Conservation (phyloP, 106 monocot species). For the Amphibolis antarctica region DNA sequence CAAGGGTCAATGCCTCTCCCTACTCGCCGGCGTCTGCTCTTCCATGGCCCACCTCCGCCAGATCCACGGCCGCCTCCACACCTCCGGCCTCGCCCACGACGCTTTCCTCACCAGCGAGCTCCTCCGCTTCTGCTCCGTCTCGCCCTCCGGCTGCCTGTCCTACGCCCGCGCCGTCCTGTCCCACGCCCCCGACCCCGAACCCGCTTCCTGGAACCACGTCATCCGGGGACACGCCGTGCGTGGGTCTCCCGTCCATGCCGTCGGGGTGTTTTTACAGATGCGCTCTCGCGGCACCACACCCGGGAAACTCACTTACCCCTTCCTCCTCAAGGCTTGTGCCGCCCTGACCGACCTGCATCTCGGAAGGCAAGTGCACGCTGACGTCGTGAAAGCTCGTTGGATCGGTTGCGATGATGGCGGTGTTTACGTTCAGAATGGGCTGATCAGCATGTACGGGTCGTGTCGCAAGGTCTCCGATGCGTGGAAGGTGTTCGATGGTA, state of each 20-base stretch:
- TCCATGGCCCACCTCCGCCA: constrained; percentile 33
- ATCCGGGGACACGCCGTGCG: constrained; percentile 32
- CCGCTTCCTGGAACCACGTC: constrained; percentile 52
- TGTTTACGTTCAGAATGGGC: constrained; percentile 50
- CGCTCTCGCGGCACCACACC: constrained; percentile 20
- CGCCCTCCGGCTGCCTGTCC: constrained; percentile 19
- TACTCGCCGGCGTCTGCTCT: constrained; percentile 23
- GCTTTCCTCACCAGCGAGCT: constrained; percentile 34
- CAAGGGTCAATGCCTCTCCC: constrained; percentile 34
- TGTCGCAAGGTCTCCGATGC: constrained; percentile 24
- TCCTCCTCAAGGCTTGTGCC: constrained; percentile 58
- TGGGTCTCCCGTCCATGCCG: background rate
- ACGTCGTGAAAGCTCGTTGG: constrained; percentile 41
- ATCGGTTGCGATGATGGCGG: constrained; percentile 15
- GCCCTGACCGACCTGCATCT: constrained; percentile 11
- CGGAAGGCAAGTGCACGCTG: constrained; percentile 39
- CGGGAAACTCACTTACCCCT: constrained; percentile 57
- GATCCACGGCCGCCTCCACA: constrained; percentile 43
- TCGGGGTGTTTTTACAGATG: constrained; percentile 32
- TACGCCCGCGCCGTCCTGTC: constrained; percentile 34
- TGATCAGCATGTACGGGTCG: constrained; percentile 30
- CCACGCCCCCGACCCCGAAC: constrained; percentile 14
- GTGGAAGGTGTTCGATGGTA: constrained; percentile 43
- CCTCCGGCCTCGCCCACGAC: constrained; percentile 32
- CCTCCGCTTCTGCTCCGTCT: constrained; percentile 36